Base-by-base conservation (phyloP, 176 grass and related monocot genomes). In the Alloteropsis semialata region DNA sequence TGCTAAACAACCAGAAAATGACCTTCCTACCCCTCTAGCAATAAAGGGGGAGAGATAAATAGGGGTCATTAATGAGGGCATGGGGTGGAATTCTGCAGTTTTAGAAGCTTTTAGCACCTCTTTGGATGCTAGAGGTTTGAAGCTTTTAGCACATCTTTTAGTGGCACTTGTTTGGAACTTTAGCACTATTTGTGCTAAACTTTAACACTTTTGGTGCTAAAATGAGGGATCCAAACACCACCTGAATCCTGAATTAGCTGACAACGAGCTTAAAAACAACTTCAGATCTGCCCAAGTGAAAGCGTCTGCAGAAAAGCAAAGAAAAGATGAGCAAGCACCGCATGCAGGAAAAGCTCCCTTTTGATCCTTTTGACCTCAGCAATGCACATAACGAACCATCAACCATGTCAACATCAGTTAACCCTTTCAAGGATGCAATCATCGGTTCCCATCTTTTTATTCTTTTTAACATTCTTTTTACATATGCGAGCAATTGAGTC, bases 321-420 rank as follows among this genome's bases (percentile, higher is more conserved):
- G 3, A 89, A 75, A 89, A 75, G 54, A 45, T 46, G 70, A 55
- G 87, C 43, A 44, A 55, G 87, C 87, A 76, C 63, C 55, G 16
- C 0, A 19, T 70, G 25, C 0, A 7, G 32, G 72, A 14, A 66
- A 51, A 70, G 30, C 45, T 3, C 9, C 21, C 56, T 6, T 6
- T 36, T 67, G 22, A 19, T 46, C 60, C 69, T 75, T 89, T 89
- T 61, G 82, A 84, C 64, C 74, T 78, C 63, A 64, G 29, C 70
- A 74, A 50, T 41, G 43, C 71, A 62, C 21, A 60, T 34, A 36
- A 46, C 38, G 0, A 43, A 57, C 80, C 45, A 65, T 28, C 0
- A 32, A 45, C 56, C 36, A 56, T 28, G 44, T 67, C 39, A 41
- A 88, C 34, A 57, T 71, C 44, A 71, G 21, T 25, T 44, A n/a